Evolutionary conservation across 306 rosid genomes (phyloP).

Genomic region (Carpinus fangiana): DNA sequence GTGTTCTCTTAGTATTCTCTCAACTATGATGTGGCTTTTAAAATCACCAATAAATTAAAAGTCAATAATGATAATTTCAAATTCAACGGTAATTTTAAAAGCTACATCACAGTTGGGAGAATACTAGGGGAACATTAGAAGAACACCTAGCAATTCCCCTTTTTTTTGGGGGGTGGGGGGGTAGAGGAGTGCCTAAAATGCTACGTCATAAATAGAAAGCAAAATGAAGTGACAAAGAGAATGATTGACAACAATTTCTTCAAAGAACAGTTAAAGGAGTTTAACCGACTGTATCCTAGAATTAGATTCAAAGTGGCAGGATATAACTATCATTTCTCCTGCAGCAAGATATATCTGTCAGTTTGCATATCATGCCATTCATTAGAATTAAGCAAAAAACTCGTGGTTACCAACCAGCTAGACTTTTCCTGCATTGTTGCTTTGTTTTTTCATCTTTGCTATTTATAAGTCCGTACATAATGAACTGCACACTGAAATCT

Average conservation of each 20-base stretch:
- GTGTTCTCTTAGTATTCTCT: not conserved
- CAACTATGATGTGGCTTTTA: too few relatives aligned
- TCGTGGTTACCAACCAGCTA: not conserved
- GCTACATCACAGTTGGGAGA: too few relatives aligned
- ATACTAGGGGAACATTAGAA: too few relatives aligned
- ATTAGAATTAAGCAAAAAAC: not conserved
- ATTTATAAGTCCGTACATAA: not conserved
- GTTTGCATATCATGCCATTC: not conserved
- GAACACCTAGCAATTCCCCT: too few relatives aligned
- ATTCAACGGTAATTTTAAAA: too few relatives aligned
- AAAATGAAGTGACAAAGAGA: not conserved
- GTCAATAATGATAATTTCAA: too few relatives aligned
- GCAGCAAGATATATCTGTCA: not conserved
- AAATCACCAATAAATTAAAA: too few relatives aligned
- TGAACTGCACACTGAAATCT: not conserved
- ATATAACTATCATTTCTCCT: not conserved
- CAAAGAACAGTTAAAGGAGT: not conserved
- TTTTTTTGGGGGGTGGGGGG: not conserved
- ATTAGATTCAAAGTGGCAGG: slow-evolving; percentile 1
- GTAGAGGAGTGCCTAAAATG: not conserved
- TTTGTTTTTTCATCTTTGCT: not conserved
- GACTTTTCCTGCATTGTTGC: not conserved
- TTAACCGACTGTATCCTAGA: not conserved
- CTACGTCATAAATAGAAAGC: not conserved
- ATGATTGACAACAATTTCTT: not conserved